Evolutionary conservation across 2,329 filamentous ascomycete genomes (phyloP), one percentile per base, ranked within the genome.

Genomic region (Claviceps sp.): DNA sequence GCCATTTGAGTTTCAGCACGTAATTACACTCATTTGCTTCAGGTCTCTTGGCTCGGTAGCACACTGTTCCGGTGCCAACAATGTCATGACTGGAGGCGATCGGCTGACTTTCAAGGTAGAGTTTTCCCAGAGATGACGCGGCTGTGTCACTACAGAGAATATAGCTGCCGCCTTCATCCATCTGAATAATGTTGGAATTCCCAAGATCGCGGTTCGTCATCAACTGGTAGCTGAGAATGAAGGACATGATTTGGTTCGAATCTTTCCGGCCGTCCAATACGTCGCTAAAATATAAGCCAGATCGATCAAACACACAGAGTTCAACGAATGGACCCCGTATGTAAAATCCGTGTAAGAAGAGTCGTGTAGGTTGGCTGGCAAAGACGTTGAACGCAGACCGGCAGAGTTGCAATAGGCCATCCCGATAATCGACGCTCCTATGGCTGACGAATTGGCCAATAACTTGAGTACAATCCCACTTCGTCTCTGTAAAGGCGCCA

Each of bases 241-340:
- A 51, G 26, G 58, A 58, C 22, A 67, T 55, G 49, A 68, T 62
- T 47, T 57, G 55, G n/a, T 49, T 24, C 20, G 60, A 60, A 30
- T 67, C 58, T 54, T 61, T 54, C 34, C 46, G 58, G 49, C 65
- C 44, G 57, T 69, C 56, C 44, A 68, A 61, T 46, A 56, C 7
- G 6, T 64, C 57, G 54, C 61, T 62, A 38, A 59, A 62, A 52
- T 67, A 68, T 47, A 63, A 48, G 34, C 67, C 65, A 49, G 65
- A 66, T 54, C 67, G 59, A 58, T 68, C 66, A 58, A 70, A 69
- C 42, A 65, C 58, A 64, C 63, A 69, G 42, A 66, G 52, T 53
- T 68, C 65, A 3, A 67, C 54, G 14, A 60, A 44, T 26, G 61
- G 60, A 20, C 60, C 62, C 43, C 61, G 60, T 47, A 69, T 60